Evolutionary conservation across 2,329 filamentous ascomycete species (phyloP), one percentile per base, ranked within the genome.

Genomic region (Anthostomella pinea): DNA sequence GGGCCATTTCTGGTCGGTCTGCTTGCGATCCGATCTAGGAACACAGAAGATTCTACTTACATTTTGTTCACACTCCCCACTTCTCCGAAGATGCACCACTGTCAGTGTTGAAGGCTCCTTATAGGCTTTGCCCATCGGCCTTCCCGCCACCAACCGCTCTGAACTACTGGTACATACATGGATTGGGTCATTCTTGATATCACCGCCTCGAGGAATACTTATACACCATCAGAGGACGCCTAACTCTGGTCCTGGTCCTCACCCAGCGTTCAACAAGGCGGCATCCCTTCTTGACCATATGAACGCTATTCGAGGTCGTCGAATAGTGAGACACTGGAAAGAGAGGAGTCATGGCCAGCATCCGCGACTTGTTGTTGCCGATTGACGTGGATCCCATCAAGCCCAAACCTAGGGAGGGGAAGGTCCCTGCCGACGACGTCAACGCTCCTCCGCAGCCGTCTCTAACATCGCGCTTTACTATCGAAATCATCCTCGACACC

Each of bases 401-500:
- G 15, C 27, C 33, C 9, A 35, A 30, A 17, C n/a, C n/a, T n/a
- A 27, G 14, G 6, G 24, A 38, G 9, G 43, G 33, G 11, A 25
- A 34, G 20, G 9, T 10, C 26, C 21, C 16, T 29, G 5, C 33
- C 9, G 30, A 28, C 13, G 10, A 28, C 6, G 16, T 19, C 15
- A 13, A 26, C 16, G 21, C 13, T 16, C 10, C 15, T 21, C 7
- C 38, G 1, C 37, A 42, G 38, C n/a, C n/a, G n/a, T n/a, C n/a
- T n/a, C n/a, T n/a, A n/a, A 52, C 30, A 20, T 67, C 35, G 5
- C 43, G 52, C 31, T 59, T 72, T 46, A 56, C 55, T 8, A 65
- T 76, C 40, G 67, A 73, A 30, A 57, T 73, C 29, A 69, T 73
- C 46, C 58, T 68, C 23, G 73, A 77, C 51, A 63, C 70, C 6